Base-by-base conservation (phyloP, 2,329 filamentous ascomycete genomes). In the Trichoderma cornu-damae region DNA sequence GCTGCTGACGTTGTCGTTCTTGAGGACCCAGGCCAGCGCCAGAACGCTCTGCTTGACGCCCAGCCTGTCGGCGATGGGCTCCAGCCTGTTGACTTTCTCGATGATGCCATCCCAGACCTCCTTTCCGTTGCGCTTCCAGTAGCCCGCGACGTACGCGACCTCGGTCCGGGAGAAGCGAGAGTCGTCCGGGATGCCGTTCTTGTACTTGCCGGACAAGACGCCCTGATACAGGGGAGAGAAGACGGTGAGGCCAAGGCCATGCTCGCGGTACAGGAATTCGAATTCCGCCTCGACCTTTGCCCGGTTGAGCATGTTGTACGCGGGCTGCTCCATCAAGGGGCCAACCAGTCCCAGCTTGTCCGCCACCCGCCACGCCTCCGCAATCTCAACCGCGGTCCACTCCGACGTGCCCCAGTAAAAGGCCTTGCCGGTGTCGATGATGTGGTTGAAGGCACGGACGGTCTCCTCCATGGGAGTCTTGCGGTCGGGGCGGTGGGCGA, bases 381-480 rank as follows among this genome's bases (percentile, higher is more conserved):
- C 78, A 66, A 88, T 87, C 72, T 87, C 84, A 59, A 81, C 79
- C 42, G 85, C 82, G 60, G 76, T 78, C 84, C 85, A 88, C 69
- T 87, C 83, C 0, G 82, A 86, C 0, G 84, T 88, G 40, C 84
- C 85, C 84, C 84, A 87, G 75, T 88, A 87, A 61, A 89, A 81
- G 2, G 83, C 82, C 72, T 87, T 84, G 62, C 86, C 86, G 0
- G 77, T 78, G 69, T 84, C 76, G 68, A 89, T 87, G 53, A 89
- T 72, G 69, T 87, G 77, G 74, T 88, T 88, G 75, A 89, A 88
- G 53, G 81, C 84, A 53, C 85, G 81, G 35, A 89, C 85, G 2
- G 80, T 83, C 73, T 89, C 86, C 69, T 87, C 84, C 73, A 88
- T 88, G 2, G 85, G 86, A 0, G 85, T 88, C 46, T 81, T 74